Base-by-base conservation (phyloP, 1,284 basidiomycete species). In the Cryptococcus sp. region DNA sequence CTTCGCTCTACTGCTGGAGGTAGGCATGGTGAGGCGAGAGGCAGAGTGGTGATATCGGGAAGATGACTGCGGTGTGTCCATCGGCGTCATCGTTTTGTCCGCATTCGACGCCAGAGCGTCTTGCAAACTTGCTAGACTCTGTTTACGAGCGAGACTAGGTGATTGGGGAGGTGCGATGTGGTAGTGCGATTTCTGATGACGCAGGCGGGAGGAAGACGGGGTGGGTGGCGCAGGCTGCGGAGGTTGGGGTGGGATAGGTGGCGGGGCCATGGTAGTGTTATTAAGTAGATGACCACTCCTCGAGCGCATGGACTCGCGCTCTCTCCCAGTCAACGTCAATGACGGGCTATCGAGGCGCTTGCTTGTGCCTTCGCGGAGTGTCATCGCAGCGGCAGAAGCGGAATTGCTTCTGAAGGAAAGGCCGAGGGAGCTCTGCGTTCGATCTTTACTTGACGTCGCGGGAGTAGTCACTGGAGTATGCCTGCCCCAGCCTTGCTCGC, bases 11-110 rank as follows among this genome's bases (percentile, higher is more conserved):
- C 86, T 82, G 20, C 55, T 58, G 20, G 58, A 61, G 0, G 88
- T 91, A 1, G 91, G 90, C 88, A 91, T 88, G n/a, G 89, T 92
- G 47, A 93, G 81, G 39, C 91, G 85, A 11, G 71, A 73, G 6
- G 64, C 57, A 16, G 67, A 62, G 47, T 51, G 46, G 47, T 68
- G 62, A 51, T 66, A 63, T 27, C 60, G 39, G 10, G 27, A 30
- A 5, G 27, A 30, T 30, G 27, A 30, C 45, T 16, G 27, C 54
- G 56, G 8, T 20, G 50, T 54, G 6, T 46, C 50, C 2, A 54
- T 35, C 19, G 43, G 45, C 2, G 40, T 57, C 16, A 41, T 42
- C 23, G 48, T 50, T 5, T 25, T 25, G 20, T 23, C 30, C 22
- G 10, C 8, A 13, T 15, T 50, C 13, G 54, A 41, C 8, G 55